A percentile compares a stretch with the other conserved stretches of the same genome.
phyloP scores from a whole-genome alignment of 1,284 basidiomycete genomes.

The Anthracocystis walkeri region DNA sequence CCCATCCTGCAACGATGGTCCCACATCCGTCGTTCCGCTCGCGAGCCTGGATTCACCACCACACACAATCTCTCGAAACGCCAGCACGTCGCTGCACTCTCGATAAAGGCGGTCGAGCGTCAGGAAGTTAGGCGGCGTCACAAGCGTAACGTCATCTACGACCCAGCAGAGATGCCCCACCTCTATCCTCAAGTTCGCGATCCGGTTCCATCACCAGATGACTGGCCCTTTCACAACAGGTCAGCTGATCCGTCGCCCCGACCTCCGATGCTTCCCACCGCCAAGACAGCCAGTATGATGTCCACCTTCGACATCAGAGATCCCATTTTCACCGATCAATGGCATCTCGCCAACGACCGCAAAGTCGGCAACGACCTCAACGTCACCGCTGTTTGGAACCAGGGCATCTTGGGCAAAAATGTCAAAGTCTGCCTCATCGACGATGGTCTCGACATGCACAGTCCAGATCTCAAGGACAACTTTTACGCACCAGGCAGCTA shows the following conservation, averaged over 20 bases:
- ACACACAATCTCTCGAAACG: conserved; percentile 44
- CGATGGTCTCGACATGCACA: conserved; percentile 92
- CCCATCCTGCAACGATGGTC: conserved; percentile 73
- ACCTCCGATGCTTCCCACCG: conserved; percentile 44
- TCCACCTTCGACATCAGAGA: conserved; percentile 79
- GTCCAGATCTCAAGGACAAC: conserved; percentile 86
- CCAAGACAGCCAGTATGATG: conserved; percentile 51
- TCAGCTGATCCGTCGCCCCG: conserved; percentile 41
- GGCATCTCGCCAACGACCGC: conserved; percentile 76
- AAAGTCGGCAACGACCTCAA: conserved; percentile 79
- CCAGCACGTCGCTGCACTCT: conserved; percentile 40
- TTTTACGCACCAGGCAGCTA: conserved; percentile 92
- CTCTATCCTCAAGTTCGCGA: conserved; percentile 56
- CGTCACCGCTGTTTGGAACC: conserved; percentile 83
- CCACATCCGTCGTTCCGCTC: conserved; percentile 32
- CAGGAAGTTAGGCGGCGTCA: conserved; percentile 62
- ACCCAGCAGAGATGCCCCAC: conserved; percentile 60
- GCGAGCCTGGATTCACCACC: conserved; percentile 28
- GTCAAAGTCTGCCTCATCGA: conserved; percentile 91
- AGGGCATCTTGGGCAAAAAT: conserved; percentile 86
- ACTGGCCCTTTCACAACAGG: conserved; percentile 35
- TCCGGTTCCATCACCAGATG: conserved; percentile 47
- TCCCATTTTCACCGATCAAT: conserved; percentile 87
- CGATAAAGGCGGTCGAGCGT: conserved; percentile 64
- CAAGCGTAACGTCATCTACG: conserved; percentile 67